Base-by-base conservation (phyloP, 2,329 filamentous ascomycete species). In the Alternaria postmessia region DNA sequence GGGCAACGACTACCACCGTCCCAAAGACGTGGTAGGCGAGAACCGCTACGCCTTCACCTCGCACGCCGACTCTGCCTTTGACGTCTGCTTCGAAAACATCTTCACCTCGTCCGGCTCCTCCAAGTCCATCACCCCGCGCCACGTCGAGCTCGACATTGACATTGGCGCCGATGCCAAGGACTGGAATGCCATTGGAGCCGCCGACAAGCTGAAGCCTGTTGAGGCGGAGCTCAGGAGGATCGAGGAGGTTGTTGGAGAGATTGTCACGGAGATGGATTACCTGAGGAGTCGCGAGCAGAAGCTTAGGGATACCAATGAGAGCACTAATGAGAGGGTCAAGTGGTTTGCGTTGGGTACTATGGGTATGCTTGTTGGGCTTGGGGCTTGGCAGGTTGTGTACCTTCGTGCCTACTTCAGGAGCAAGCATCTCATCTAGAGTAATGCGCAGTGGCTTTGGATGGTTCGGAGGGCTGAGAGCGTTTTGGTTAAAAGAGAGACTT, bases 221-320 rank as follows among this genome's bases (percentile, higher is more conserved):
- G 95, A 99, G 83, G 93, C 92, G 18, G 95, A 98, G 80, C 87
- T 99, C 75, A 90, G 94, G 74, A 89, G 93, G 70, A 91, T 98
- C 75, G 93, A 97, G 80, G 95, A 97, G 82, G 86, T 94, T 77
- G 91, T 96, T 39, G 86, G 85, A 67, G 94, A 98, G 83, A 89
- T 98, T 66, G 94, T 97, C 49, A 81, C 81, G 65, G 94, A 98
- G 86, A 96, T 99, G 94, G 94, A 98, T 67, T 99, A 98, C 82
- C 87, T 99, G 72, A 88, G 95, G 68, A 74, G 81, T 39, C 88
- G 95, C 72, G 95, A 99, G 85, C 93, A 97, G 87, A 96, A 93
- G 85, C 87, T 99, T 72, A 87, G 95, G 79, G 94, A 99, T 83
- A 99, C 95, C 71, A 99, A 99, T 81, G 95, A 99, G 89, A 98